Base-by-base conservation (phyloP, 2,329 filamentous ascomycete genomes). In the Epichloe glyceriae region DNA sequence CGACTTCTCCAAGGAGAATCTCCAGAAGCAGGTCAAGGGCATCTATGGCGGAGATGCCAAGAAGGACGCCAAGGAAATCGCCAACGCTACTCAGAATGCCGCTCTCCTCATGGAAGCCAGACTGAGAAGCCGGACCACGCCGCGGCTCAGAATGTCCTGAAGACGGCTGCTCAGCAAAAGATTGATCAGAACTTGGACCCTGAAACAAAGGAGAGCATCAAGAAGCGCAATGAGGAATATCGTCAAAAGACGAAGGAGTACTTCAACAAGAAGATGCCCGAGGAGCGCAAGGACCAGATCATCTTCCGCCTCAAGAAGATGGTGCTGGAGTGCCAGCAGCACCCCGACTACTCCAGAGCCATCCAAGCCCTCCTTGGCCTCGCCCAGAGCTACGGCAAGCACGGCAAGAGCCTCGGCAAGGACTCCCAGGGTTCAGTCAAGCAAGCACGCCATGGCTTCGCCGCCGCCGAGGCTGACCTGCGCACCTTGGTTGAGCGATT, bases 281-380 rank as follows among this genome's bases (percentile, higher is more conserved):
- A 91, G 68, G 90, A 97, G 67, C 88, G 93, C 53, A 88, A 90
- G 54, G 89, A 97, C 7, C 89, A 95, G 73, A 84, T 83, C 51
- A 83, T 96, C 60, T 95, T 83, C 79, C 86, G 93, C 38, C 71
- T 98, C 58, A 98, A 81, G 82, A 97, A 97, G 80, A 95, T 97
- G 86, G 73, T 98, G 39, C 82, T 96, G 44, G 93, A 98, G 70
- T 89, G 95, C 60, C 93, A 98, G 71, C 87, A 91, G 51, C 93
- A 97, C 63, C 80, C 87, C 52, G 91, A 98, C 61, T 98, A 97
- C 68, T 83, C 90, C 59, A 79, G 86, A 67, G 93, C 93, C n/a
- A 84, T 98, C 56, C 81, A 89, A 60, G 94, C 91, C 3, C 74
- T 98, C 5, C 77, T 98, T 33, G 74, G 80, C 41, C 74, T 98